Base-by-base conservation (phyloP, 371 early-diverging fungal genomes). In the Rhizopus delemar region DNA sequence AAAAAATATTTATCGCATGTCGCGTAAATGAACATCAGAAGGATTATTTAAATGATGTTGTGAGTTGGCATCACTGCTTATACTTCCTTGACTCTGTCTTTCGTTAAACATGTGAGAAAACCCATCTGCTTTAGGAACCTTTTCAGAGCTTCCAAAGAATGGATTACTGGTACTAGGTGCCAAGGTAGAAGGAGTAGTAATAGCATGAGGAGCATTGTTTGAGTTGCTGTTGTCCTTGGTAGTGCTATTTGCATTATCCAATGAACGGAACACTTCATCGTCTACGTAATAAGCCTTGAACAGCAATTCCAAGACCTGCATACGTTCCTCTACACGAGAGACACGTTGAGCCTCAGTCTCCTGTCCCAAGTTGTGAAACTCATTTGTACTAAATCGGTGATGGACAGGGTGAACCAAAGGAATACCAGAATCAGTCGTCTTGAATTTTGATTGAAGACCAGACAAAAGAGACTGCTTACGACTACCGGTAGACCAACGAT, bases 321-420 rank as follows among this genome's bases (percentile, higher is more conserved):
- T 71, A 41, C 71, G 65, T 15, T 71, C 71, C 31, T 71, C 71
- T 0, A 71, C 71, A 59, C 70, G 70, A 28, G 57, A 54, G 8
- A 73, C 61, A 48, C 73, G 70, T 9, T 73, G 65, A 3, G 59
- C 50, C 49, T 79, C 76, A 5, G 72, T 55, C 15, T 65, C 65
- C 1, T 66, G 54, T 3, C 60, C 62, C 11, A 66, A 13, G 32
- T 73, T 63, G 29, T 65, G 53, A 9, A 60, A 60, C 32, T 69
- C 65, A 12, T 60, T 66, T n/a, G 68, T 56, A 54, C 73, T 75
- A 66, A 79, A 76, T 8, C 77, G 73, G 13, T 68, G 68, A 48
- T 74, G 76, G 5, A 79, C 74, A n/a, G 80, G 80, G 8, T 76
- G 73, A 6, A 79, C 73, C 13, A 79, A 57, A 4, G 80, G 80